Conservation (phyloP, 495 filamentous ascomycete genomes). For the Xylaria acuta region DNA sequence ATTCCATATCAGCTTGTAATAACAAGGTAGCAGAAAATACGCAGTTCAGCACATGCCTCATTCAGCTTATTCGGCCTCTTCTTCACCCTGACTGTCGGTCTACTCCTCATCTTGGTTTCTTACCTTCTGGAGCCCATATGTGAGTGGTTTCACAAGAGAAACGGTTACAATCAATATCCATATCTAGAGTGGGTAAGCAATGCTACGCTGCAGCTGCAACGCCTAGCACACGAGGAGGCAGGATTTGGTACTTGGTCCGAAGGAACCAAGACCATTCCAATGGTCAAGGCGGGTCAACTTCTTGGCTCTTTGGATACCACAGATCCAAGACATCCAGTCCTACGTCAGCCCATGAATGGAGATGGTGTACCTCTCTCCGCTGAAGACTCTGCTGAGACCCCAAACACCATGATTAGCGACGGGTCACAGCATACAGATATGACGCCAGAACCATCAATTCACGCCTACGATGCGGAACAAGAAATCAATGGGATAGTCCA, state of each 20-base stretch:
- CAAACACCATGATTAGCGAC: background rate
- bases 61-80: slow-evolving; percentile 32
- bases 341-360: background rate
- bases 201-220: background rate
- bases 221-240: background rate
- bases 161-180: background rate
- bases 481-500: too few relatives aligned
- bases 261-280: background rate
- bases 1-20: background rate
- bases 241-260: background rate
- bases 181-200: background rate
- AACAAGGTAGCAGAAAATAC: slow-evolving; percentile 27
- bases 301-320: background rate
- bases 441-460: too few relatives aligned
- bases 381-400: background rate
- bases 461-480: too few relatives aligned
- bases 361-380: background rate
- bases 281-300: background rate
- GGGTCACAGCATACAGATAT: background rate
- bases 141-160: background rate
- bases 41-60: slow-evolving; percentile 19
- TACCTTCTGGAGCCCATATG: background rate
- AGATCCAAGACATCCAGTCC: background rate
- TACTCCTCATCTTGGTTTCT: slow-evolving; percentile 3
- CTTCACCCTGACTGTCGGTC: slow-evolving; percentile 20